These are phyloP conservation scores for Fusarium sambucinum DNA, from an alignment of 2,329 filamentous ascomycete genomes.

Conservation along the genomic window DNA sequence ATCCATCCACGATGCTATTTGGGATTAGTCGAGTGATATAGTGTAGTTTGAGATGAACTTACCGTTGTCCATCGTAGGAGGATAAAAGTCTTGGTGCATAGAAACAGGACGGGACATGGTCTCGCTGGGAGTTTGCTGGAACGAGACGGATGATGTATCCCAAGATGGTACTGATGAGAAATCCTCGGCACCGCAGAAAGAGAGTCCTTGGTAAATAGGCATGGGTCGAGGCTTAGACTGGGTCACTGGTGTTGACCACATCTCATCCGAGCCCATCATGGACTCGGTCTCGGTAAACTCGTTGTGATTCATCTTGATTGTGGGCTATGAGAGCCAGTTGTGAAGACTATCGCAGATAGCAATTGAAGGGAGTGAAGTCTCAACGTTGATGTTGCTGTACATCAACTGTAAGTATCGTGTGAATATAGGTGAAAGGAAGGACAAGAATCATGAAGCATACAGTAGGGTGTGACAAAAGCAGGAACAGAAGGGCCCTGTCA, in stretches of 20 bases:
- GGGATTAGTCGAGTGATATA: slow-evolving; percentile 29
- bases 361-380: slow-evolving; percentile 63
- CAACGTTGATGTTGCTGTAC: slow-evolving; percentile 52
- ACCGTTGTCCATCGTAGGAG: slow-evolving; percentile 63
- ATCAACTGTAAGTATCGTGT: slow-evolving; percentile 44
- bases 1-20: slow-evolving; percentile 59
- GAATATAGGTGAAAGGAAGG: slow-evolving; percentile 41
- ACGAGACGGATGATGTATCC: slow-evolving; percentile 67
- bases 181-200: slow-evolving; percentile 68
- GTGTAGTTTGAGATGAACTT: slow-evolving; percentile 49
- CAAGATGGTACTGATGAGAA: slow-evolving; percentile 66
- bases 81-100: slow-evolving; percentile 70
- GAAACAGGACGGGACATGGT: slow-evolving; percentile 67
- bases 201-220: slow-evolving; percentile 72
- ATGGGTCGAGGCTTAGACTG: slow-evolving; percentile 67
- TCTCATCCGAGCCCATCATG: slow-evolving; percentile 58
- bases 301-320: slow-evolving; percentile 61
- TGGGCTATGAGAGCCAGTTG: slow-evolving; percentile 61
- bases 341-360: slow-evolving; percentile 56
- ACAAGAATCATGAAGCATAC: slow-evolving; percentile 57
- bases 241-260: slow-evolving; percentile 68
- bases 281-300: slow-evolving; percentile 64
- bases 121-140: slow-evolving; percentile 65
- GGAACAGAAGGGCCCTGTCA: slow-evolving; percentile 52
- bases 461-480: slow-evolving; percentile 64